These are phyloP conservation scores for Moringa oleifera DNA, from an alignment of 345 rosid genomes.

Conservation along the genomic window DNA sequence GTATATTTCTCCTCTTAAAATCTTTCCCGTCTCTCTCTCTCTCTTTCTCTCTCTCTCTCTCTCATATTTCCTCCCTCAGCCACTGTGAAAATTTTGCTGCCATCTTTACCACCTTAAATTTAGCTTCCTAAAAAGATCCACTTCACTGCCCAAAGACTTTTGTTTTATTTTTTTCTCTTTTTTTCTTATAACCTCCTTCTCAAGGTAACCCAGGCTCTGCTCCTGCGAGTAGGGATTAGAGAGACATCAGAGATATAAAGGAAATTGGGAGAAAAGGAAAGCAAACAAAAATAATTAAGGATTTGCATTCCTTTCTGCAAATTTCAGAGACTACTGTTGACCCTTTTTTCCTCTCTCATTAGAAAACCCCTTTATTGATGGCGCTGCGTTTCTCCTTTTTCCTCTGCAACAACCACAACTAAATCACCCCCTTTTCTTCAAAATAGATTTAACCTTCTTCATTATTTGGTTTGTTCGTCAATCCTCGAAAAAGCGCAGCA, in stretches of 20 bases:
- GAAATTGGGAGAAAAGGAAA: background rate
- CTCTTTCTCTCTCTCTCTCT: too few species aligned
- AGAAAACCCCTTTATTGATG: conserved; percentile 31
- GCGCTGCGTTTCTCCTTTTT: conserved; percentile 30
- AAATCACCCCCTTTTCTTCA: conserved; percentile 27
- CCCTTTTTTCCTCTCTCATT: background rate
- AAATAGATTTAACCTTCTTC: background rate
- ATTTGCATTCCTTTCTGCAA: conserved; percentile 18
- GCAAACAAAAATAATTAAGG: background rate
- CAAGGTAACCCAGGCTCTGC: too few species aligned
- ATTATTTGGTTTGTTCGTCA: conserved; percentile 20
- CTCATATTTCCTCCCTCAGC: background rate
- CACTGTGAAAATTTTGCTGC: background rate
- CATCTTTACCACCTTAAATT: background rate
- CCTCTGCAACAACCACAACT: conserved; percentile 38
- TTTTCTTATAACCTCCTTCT: too few species aligned
- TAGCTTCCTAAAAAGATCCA: background rate
- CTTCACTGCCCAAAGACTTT: background rate
- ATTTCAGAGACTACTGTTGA: conserved; percentile 20
- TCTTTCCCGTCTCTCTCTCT: too few species aligned
- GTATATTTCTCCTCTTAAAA: background rate
- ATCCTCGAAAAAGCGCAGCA: conserved; percentile 14
- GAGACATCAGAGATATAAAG: background rate
- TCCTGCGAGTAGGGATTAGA: background rate
- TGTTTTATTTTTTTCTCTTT: too few species aligned